Base-by-base conservation (phyloP, 2,329 filamentous ascomycete genomes). In the Davidsoniella neocaledoniae region DNA sequence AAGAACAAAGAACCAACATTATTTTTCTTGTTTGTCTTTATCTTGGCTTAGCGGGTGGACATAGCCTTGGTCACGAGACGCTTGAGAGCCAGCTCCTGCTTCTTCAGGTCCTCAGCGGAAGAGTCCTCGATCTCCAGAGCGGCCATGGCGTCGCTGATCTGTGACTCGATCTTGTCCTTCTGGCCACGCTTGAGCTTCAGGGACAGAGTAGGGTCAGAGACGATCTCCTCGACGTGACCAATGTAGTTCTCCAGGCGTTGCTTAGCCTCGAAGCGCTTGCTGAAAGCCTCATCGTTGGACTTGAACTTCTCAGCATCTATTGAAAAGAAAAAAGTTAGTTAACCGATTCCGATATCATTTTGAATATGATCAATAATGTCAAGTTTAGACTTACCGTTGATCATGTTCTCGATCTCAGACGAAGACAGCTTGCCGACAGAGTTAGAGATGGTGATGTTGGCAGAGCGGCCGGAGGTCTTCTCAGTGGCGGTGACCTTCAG, bases 401-500 rank as follows among this genome's bases (percentile, higher is more conserved):
- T 86, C 90, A 96, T 96, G 74, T 79, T 87, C 76, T 98, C 91
- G 58, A 98, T 98, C 73, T 98, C 91, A 55, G 71, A 70, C 49
- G 82, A 84, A 56, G 87, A 94, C 59, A 98, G 86, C 77, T 98
- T 98, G 68, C 91, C 91, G 62, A 98, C 90, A 54, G 91, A 94
- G 81, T 98, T 98, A 71, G 86, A 86, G 71, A 98, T 98, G 66
- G 91, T 98, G 69, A 98, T 98, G 81, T 98, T 98, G 71, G 91
- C 91, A 64, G 77, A 91, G 67, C 91, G 88, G 63, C 91, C 91
- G 33, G 91, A 94, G 60, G 86, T 90, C 81, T 98, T 98, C 79
- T 98, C 91, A 44, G 90, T 95, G 58, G 91, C 91, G 56, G 90
- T 96, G 63, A 96, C 91, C 81, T 98, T 98, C 58, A 98, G 82